Conservation (phyloP, 176 grass and related monocot genomes). For the Oryza nivara region DNA sequence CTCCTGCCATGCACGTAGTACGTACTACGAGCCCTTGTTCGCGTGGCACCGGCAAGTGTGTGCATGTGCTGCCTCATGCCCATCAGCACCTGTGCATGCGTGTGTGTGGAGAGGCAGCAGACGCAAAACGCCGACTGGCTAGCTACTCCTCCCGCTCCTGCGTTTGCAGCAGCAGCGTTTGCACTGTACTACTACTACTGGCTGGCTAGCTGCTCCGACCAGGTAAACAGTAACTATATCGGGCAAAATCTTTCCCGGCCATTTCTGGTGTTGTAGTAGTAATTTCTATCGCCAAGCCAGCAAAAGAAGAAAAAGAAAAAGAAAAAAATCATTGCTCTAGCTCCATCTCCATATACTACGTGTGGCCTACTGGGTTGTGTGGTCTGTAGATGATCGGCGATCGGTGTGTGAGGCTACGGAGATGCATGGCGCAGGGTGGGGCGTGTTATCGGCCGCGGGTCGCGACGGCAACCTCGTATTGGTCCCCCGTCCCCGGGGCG, state of each 20-base stretch:
- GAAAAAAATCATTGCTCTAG: no score
- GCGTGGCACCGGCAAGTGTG: constrained; percentile 35
- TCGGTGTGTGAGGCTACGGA: no score
- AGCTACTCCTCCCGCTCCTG: background rate
- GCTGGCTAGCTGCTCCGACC: constrained; percentile 34
- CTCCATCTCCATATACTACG: no score
- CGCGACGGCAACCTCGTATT: constrained; percentile 34
- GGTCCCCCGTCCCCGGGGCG: constrained; percentile 5
- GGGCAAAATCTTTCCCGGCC: constrained; percentile 38
- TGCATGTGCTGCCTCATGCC: background rate
- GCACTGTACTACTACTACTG: constrained; percentile 24
- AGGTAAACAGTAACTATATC: constrained; percentile 55
- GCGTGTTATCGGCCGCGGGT: constrained; percentile 15
- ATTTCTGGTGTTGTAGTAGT: constrained; percentile 27
- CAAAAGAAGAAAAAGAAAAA: no score
- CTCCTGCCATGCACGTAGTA: constrained; percentile 34
- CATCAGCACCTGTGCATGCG: background rate
- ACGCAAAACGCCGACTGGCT: no score
- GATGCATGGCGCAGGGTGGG: background rate
- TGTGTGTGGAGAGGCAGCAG: background rate
- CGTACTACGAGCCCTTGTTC: constrained; percentile 16
- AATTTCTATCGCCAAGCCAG: background rate
- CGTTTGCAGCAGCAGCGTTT: background rate
- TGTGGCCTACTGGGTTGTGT: no score
- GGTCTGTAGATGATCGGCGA: no score